Conservation (phyloP, 2,329 filamentous ascomycete species). For the Juglanconis sp. region DNA sequence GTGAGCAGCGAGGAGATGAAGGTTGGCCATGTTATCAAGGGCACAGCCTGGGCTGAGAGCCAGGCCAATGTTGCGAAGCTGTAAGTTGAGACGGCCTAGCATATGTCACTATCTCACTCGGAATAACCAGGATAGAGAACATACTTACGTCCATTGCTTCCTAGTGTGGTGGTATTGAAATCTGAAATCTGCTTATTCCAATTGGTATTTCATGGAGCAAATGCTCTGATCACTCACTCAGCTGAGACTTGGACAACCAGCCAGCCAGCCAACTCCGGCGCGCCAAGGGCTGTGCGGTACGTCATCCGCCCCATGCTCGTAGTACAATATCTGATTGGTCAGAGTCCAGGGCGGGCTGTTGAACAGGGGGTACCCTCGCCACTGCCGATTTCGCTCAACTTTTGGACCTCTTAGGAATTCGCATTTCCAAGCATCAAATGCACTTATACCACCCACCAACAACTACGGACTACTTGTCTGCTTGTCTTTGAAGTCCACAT, state of each 20-base stretch:
- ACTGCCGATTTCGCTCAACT: slow-evolving; percentile 17
- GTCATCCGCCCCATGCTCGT: neutral
- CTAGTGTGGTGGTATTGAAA: neutral
- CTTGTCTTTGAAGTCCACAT: neutral
- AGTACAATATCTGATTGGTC: slow-evolving; percentile 5
- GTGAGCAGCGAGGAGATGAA: slow-evolving; percentile 44
- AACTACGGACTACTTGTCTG: neutral
- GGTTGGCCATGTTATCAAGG: slow-evolving; percentile 45
- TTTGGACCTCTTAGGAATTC: slow-evolving; percentile 12
- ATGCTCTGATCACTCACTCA: neutral
- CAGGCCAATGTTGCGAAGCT: slow-evolving; percentile 50
- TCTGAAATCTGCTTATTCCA: neutral
- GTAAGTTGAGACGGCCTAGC: slow-evolving; percentile 48
- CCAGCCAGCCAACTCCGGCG: no score
- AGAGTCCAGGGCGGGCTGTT: neutral
- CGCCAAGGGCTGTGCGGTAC: neutral
- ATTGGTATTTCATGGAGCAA: neutral
- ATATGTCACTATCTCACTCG: neutral
- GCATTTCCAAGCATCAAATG: slow-evolving; percentile 15
- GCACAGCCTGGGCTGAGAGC: slow-evolving; percentile 45
- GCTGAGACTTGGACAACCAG: no score
- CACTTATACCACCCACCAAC: neutral
- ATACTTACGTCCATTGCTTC: slow-evolving; percentile 14
- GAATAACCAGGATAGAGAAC: neutral
- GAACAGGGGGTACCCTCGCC: slow-evolving; percentile 8